Base-by-base conservation (phyloP, 768 basidiomycete genomes). In the Mycena venus region DNA sequence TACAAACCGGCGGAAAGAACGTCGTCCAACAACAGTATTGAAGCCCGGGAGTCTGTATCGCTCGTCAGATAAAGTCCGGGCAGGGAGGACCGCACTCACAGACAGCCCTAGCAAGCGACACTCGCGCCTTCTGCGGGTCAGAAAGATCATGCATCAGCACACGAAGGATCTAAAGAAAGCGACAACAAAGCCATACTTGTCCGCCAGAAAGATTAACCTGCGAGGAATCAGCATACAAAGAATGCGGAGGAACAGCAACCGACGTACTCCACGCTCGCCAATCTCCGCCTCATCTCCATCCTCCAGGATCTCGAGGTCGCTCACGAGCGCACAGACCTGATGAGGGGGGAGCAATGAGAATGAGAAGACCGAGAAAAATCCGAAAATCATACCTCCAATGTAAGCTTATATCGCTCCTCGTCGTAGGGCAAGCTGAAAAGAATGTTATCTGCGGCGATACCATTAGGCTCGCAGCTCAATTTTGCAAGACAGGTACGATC, bases 231-330 rank as follows among this genome's bases (percentile, higher is more conserved):
- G 68, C 51, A 19, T 12, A 44, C 25, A 27, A 29, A 19, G 17
- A 15, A 65, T 32, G 8, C 29, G 6, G 42, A 19, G 25, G 10
- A 25, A 27, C 25, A 11, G 79, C 75, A 47, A 34, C 7, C 59
- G 7, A 66, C 85, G 58, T 79, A 95, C 95, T 29, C 95, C 95
- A 36, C 94, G 92, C 85, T 96, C 95, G 23, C 95, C 95, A 67
- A 96, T 96, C 82, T 96, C 95, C 0, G 95, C 91, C 76, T 94
- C 92, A 76, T 96, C 95, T 1, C 95, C 95, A 77, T 96, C 95
- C 80, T 96, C 96, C 19, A 97, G 85, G 68, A 96, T 95, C 61
- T 91, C 90, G 38, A 97, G 86, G 79, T 97, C 95, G 68, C 86
- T 90, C 25, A 92, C 84, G 25, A 97, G 86, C 1, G 95, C 94